Percentiles rank a stretch among this genome's conserved stretches.
Evolutionary conservation across 176 grass and related monocot species (phyloP).

Genomic region (Bonia amplexicaulis): DNA sequence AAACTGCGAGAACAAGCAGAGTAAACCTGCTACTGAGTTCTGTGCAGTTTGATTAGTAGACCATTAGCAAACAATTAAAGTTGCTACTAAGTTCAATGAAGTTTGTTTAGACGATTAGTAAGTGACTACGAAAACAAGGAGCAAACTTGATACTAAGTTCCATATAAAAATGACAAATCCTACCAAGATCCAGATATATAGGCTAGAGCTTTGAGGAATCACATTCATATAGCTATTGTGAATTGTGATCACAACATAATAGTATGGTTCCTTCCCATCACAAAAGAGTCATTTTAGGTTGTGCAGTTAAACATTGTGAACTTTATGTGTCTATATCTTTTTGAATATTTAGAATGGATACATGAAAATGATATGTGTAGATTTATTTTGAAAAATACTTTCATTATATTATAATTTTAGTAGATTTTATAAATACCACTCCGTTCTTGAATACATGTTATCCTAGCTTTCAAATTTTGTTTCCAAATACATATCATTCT

Average conservation of each 20-base stretch:
- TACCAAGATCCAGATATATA: neutral
- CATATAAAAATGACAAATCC: neutral
- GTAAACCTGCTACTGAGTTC: neutral
- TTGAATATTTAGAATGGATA: too few relatives aligned
- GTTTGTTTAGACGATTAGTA: neutral
- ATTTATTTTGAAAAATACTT: too few relatives aligned
- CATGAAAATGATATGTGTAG: too few relatives aligned
- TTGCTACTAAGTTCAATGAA: neutral
- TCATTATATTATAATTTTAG: too few relatives aligned
- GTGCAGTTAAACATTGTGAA: too few relatives aligned
- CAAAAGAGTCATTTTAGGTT: too few relatives aligned
- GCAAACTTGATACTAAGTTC: neutral
- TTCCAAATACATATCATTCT: too few relatives aligned
- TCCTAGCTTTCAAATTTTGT: too few relatives aligned
- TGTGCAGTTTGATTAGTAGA: neutral
- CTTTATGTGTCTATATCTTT: too few relatives aligned
- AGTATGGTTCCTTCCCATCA: too few relatives aligned
- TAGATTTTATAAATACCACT: too few relatives aligned
- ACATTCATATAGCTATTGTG: neutral
- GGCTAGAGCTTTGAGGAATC: neutral
- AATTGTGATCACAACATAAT: neutral
- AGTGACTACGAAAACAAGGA: neutral
- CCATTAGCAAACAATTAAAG: neutral
- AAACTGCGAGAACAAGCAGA: neutral
- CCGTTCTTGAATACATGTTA: too few relatives aligned